phyloP scores from a whole-genome alignment of 139 green algal genomes.

The Picochlorum sp. region DNA sequence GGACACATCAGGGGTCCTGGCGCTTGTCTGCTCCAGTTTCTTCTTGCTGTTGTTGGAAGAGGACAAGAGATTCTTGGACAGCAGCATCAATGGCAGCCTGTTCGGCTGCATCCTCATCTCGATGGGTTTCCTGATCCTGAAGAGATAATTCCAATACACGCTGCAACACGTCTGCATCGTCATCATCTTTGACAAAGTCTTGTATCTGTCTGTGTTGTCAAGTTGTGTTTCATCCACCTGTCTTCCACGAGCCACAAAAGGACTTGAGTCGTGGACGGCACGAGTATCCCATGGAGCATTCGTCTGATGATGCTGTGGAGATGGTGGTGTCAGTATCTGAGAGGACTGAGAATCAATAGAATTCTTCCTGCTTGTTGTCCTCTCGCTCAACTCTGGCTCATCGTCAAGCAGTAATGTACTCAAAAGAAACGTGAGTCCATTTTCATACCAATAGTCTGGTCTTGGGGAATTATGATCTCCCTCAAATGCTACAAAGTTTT shows the following conservation, averaged over 20 bases:
- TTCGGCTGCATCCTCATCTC: neutral
- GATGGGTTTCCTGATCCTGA: neutral
- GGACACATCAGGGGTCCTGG: too few species aligned
- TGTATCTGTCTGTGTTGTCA: neutral
- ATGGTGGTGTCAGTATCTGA: constrained; percentile 35
- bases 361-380: neutral
- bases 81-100: constrained; percentile 7
- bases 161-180: constrained; percentile 21
- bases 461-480: constrained; percentile 85
- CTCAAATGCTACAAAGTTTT: constrained; percentile 77
- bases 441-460: constrained; percentile 78
- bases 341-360: too few species aligned
- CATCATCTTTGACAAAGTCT: neutral
- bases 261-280: neutral
- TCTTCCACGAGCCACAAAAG: neutral
- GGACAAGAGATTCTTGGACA: constrained; percentile 5
- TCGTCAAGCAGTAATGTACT: neutral
- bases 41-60: neutral
- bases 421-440: constrained; percentile 72
- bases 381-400: neutral
- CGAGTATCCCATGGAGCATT: neutral
- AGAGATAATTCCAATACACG: constrained; percentile 18
- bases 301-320: neutral
- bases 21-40: neutral
- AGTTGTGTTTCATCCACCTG: neutral